These are phyloP conservation scores for Nicotiana obtusifolia DNA, from an alignment of 257 asterid species.

Conservation along the genomic window DNA sequence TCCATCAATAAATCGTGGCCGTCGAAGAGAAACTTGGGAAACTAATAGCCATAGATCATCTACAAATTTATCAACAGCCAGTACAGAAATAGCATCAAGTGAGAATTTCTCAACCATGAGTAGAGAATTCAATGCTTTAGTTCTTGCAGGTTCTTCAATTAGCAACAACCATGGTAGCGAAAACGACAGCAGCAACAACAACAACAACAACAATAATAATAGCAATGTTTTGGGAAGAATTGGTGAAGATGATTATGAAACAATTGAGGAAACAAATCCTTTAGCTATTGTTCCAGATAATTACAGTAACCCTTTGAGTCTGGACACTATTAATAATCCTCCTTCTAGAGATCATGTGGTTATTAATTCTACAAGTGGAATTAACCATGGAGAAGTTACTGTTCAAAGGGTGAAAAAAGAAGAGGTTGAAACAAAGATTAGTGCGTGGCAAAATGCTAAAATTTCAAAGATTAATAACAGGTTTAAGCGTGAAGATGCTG, in stretches of 20 bases:
- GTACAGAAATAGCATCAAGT: slow-evolving; percentile 27
- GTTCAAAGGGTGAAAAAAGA: slow-evolving; percentile 74
- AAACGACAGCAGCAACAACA: slow-evolving; percentile 1
- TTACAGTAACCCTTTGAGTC: slow-evolving; percentile 3
- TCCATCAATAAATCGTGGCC: slow-evolving; percentile 16
- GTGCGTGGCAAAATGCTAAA: slow-evolving; percentile 85
- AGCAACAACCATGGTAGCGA: slow-evolving; percentile 34
- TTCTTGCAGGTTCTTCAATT: slow-evolving; percentile 53
- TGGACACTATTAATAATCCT: background rate
- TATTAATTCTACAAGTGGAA: no score
- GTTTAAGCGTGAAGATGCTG: slow-evolving; percentile 81
- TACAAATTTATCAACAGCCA: slow-evolving; percentile 27
- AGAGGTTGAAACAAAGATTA: slow-evolving; percentile 82
- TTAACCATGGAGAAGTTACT: slow-evolving; percentile 22
- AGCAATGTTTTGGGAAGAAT: slow-evolving; percentile 37
- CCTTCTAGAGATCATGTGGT: background rate
- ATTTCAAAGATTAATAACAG: slow-evolving; percentile 75
- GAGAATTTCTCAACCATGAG: slow-evolving; percentile 74
- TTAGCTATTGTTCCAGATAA: slow-evolving; percentile 68
- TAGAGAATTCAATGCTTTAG: slow-evolving; percentile 68
- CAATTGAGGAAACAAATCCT: slow-evolving; percentile 46
- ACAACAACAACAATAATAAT: slow-evolving; percentile 12
- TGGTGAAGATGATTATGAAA: slow-evolving; percentile 45
- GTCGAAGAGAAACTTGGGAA: slow-evolving; percentile 43
- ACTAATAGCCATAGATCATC: slow-evolving; percentile 39